Base-by-base conservation (phyloP, 148 eudicot species). In the Talinum fruticosum region DNA sequence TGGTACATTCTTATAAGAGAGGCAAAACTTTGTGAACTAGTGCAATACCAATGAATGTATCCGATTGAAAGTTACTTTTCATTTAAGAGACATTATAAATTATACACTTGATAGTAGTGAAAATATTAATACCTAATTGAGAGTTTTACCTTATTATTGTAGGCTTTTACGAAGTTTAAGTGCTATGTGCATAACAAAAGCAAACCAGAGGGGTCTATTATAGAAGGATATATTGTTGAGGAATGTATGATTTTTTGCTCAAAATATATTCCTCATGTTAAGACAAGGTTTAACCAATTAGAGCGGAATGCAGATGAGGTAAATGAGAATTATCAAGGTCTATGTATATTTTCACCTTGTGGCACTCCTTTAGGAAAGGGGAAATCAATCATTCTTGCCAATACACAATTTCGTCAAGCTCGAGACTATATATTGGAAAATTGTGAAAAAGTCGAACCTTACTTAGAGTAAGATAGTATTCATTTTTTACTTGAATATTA, bases 1-100 rank as follows among this genome's bases (percentile, higher is more conserved):
- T 75, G 69, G 78, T 75, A 16, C 78, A 75, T 24, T 51, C 69
- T 75, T 5, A 35, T 47, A 0, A 33, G 26, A 21, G 37, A 75
- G 38, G 77, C 69, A 16, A 75, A 59, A 62, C 26, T 75, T 1
- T 67, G n/a, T 18, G 69, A 51, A 61, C 77, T 69, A 30, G 41
- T 37, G 4, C 41, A 37, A 37, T 37, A 37, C 7, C 41, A 7
- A 37, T 37, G 41, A 37, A 37, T 4, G 57, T 71, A 71, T 71
- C 74, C 74, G 6, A 29, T 71, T n/a, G 74, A 45, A 71, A 71
- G 74, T 57, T 71, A 71, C 7, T 18, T 23, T 18, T 23, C 1
- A 4, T 41, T 4, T 23, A 3, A 23, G 41, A 2, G 24, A 36
- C 38, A 1, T 6, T 35, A 1, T 69, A 69, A 34, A 5, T 10